Base-by-base conservation (phyloP, 257 asterid genomes). In the Gentiana straminea region DNA sequence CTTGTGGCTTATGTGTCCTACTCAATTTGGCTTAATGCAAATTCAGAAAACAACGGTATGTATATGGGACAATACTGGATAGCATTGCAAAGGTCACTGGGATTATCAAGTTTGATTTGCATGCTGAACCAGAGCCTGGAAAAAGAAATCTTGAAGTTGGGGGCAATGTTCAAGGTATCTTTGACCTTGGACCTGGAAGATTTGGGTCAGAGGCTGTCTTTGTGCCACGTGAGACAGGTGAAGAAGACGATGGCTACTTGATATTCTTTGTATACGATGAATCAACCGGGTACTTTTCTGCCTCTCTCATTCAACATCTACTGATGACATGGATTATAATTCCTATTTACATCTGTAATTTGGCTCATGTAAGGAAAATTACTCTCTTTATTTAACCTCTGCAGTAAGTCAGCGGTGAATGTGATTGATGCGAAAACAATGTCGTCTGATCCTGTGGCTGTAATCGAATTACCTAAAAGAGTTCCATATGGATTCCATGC, bases 401-500 rank as follows among this genome's bases (percentile, higher is more conserved):
- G 54, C 91, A 90, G 96, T 65, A 90, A 86, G 61, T 90, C 96
- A 7, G 73, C 79, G 37, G 98, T 85, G 63, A 82, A 77, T 49
- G 96, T 86, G 2, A 77, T 90, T 51, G 98, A 90, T 76, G 98
- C 98, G 44, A 90, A 82, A 68, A 86, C 98, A 24, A 84, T 90
- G 96, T 90, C 96, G 10, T 39, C 81, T 13, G 94, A 86, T 67
- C 96, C 94, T 15, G 91, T 90, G 57, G 95, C 98, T 7, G 76
- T 79, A 4, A 81, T 86, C 53, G 94, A 86, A 53, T 77, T 90
- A 33, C 96, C 96, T 33, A 76, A 61, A 55, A 68, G 98, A 74
- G 98, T 90, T 65, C 98, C 98, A 4, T 86, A 84, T 49, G 98
- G 98, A 15, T 90, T 90, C 77, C 96, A 90, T 68, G 98, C 98